Evolutionary conservation across 306 rosid genomes (phyloP), one percentile per base, ranked within the genome.

Genomic region (Sophora flavescens): DNA sequence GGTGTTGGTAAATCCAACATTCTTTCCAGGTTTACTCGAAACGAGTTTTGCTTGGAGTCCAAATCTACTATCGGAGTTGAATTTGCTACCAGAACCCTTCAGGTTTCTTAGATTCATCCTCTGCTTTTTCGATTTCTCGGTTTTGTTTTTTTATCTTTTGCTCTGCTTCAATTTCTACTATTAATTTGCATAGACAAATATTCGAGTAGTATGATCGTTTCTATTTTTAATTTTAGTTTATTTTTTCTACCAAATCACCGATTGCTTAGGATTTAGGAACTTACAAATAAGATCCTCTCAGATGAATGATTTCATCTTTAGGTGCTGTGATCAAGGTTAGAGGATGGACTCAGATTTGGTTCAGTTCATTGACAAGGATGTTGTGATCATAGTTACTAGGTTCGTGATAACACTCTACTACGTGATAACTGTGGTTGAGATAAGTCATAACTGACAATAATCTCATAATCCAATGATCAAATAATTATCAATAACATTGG

Each of bases 1-100:
- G 98, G 98, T 10, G 98, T 95, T 0, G 98, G 98, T 0, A 95
- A 95, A 84, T 95, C 98, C 51, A 95, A 95, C 86, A 95, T 95
- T 79, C 97, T 95, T 41, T 95, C 98, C 15, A 88, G 98, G 90
- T 95, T 89, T 73, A 95, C 99, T 12, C 87, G 99, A 63, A 92
- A 92, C n/a, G 99, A 95, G 86, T 95, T 95, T 53, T 95, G 99
- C 79, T 86, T 95, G 90, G 97, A 95, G 76, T 95, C 97, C 63
- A 95, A 92, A 87, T 95, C 99, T 60, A 95, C 99, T 16, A 95
- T 92, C 63, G 99, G 99, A 26, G 99, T 92, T 65, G 99, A 95
- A 82, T 92, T 95, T 79, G 97, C 99, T 11, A 95, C 97, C 78
- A 91, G 93, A 15, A 95, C 99, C 58, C 99, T 95, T 75, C 96